Percentiles rank a stretch among this genome's conserved stretches.
Conservation (phyloP, 2,329 filamentous ascomycete genomes). For the Aureobasidium uvarum region DNA sequence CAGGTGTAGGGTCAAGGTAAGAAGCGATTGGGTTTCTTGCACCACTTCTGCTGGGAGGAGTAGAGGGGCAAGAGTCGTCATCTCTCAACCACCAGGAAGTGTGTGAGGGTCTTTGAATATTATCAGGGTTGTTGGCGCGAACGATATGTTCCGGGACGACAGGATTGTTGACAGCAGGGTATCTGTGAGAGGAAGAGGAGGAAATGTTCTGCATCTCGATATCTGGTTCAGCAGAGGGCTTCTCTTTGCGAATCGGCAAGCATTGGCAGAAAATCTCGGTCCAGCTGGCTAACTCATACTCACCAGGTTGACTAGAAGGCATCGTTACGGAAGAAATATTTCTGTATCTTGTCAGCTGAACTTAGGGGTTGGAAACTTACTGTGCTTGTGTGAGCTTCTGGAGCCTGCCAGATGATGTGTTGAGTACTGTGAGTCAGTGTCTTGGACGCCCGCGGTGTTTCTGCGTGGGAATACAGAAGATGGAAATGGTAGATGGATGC, state of each 20-base stretch:
- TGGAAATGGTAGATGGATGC: background rate
- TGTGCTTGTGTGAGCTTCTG: background rate
- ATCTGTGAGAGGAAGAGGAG: background rate
- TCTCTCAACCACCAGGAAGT: slow-evolving; percentile 12
- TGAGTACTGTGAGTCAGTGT: background rate
- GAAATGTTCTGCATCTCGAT: slow-evolving; percentile 1
- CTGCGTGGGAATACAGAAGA: background rate
- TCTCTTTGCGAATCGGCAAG: background rate
- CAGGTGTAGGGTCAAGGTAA: background rate
- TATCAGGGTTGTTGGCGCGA: background rate
- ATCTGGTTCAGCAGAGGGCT: background rate
- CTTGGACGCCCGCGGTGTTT: background rate
- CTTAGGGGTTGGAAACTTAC: background rate
- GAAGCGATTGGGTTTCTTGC: background rate
- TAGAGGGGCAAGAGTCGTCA: background rate
- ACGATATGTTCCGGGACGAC: background rate
- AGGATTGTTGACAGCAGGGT: background rate
- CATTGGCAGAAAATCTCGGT: background rate
- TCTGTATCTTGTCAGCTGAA: background rate
- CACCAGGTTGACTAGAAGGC: background rate
- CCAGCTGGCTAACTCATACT: background rate
- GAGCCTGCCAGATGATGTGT: background rate
- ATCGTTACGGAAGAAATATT: background rate
- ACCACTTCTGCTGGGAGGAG: background rate
- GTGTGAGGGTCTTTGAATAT: background rate